Base-by-base conservation (phyloP, 305 asterid genomes). In the Fraxinus paxiana region DNA sequence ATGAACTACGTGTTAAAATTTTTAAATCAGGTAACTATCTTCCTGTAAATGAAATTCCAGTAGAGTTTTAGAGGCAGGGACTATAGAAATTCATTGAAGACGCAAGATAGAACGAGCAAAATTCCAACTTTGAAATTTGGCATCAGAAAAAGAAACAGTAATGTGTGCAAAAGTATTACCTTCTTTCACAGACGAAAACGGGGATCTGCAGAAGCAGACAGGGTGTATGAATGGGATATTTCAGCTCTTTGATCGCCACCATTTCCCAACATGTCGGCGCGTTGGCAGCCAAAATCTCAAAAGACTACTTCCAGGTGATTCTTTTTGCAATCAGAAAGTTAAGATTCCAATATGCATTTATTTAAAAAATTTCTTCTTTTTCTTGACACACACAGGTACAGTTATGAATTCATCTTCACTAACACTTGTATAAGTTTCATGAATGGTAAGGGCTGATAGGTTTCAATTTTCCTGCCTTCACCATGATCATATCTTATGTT, bases 191-290 rank as follows among this genome's bases (percentile, higher is more conserved):
- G 90, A 93, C 9, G 96, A 90, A 69, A 85, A 84, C 56, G 76
- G 78, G 79, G 93, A 91, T 83, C 87, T 95, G 81, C 88, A 87
- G 80, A 96, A 94, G 92, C 94, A 96, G 87, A 87, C 91, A 46
- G 99, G 98, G 34, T 96, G 99, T 92, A 94, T 96, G 98, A 90
- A 92, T 79, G 96, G 97, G 76, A 84, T 96, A 82, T 96, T 92
- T 80, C 99, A 92, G 87, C 84, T 93, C 80, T 93, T 94, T 31
- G 97, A 94, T 84, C 90, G 94, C 33, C 94, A 90, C 73, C 92
- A 92, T 85, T 89, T 92, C 87, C 85, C 91, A 12, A 73, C 89
- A 5, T 89, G 94, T 73, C 86, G 91, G 76, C 91, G 94, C 17
- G 65, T 86, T 31, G 76, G 86, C 79, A 77, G 92, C 82, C 87